phyloP scores from a whole-genome alignment of 192 early-diverging fungal genomes.

The Podila clonocystis region DNA sequence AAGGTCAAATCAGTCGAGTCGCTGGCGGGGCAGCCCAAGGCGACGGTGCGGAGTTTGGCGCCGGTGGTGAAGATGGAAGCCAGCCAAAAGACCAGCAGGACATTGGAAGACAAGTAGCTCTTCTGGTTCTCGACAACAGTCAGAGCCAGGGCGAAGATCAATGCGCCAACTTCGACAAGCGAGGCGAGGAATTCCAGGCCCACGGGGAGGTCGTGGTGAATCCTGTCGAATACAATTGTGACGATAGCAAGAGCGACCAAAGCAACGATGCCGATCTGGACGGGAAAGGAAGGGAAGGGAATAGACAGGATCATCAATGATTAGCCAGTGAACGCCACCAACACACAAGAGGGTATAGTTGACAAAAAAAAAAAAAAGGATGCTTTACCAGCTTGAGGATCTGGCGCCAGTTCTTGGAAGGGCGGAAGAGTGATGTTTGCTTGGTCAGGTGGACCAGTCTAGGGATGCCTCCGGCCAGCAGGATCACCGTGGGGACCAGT shows the following conservation, averaged over 20 bases:
- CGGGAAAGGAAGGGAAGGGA: not conserved
- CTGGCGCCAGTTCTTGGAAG: slow-evolving; percentile 28
- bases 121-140: slow-evolving; percentile 60
- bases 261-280: slow-evolving; percentile 19
- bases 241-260: slow-evolving; percentile 6
- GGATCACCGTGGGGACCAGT: slow-evolving; percentile 19
- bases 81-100: slow-evolving; percentile 70
- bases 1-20: slow-evolving; percentile 36
- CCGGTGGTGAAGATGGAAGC: slow-evolving; percentile 16
- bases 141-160: slow-evolving; percentile 50
- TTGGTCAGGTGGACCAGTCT: slow-evolving; percentile 14
- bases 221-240: not conserved
- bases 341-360: not conserved
- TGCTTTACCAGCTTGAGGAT: slow-evolving; percentile 20
- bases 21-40: slow-evolving; percentile 45
- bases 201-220: not conserved
- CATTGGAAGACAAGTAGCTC: slow-evolving; percentile 52
- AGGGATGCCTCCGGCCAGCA: slow-evolving; percentile 16
- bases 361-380: not conserved
- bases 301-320: not conserved
- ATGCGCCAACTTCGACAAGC: slow-evolving; percentile 5
- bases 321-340: not conserved
- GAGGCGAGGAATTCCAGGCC: slow-evolving; percentile 24
- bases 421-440: slow-evolving; percentile 8
- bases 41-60: slow-evolving; percentile 55